phyloP scores from a whole-genome alignment of 805 yeast genomes.

The Saturnispora serradocipensis region DNA sequence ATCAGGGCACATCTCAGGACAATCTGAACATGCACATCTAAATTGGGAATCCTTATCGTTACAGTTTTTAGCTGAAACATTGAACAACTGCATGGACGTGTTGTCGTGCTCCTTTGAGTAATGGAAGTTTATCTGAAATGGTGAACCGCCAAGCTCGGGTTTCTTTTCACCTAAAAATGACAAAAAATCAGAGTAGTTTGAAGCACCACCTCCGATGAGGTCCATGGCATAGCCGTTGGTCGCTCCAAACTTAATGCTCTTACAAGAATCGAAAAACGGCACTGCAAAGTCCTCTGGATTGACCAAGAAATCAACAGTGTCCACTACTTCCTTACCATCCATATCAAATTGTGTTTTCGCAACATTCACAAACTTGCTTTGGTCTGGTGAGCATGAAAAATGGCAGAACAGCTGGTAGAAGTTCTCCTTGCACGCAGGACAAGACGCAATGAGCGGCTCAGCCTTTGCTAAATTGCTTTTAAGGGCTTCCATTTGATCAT shows the following conservation, averaged over 20 bases:
- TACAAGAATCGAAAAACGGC: conserved; percentile 72
- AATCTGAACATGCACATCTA: conserved; percentile 86
- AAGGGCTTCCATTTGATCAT: conserved; percentile 48
- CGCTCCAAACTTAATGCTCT: conserved; percentile 82
- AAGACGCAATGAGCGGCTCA: conserved; percentile 71
- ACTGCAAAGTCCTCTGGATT: conserved; percentile 58
- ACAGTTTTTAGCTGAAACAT: conserved; percentile 35
- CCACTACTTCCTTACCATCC: conserved; percentile 50
- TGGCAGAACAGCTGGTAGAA: conserved; percentile 77
- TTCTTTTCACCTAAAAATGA: conserved; percentile 92
- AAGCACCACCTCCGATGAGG: conserved; percentile 95
- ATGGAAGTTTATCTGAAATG: conserved; percentile 84
- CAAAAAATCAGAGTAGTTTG: conserved; percentile 57
- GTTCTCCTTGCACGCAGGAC: conserved; percentile 89
- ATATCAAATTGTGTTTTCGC: conserved; percentile 41
- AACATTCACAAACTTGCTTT: conserved; percentile 63
- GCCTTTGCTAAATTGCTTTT: conserved; percentile 60
- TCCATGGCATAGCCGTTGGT: conserved; percentile 97
- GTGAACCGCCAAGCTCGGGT: conserved; percentile 90
- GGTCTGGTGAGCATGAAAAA: conserved; percentile 85
- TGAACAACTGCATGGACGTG: conserved; percentile 18
- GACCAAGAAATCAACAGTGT: conserved; percentile 59
- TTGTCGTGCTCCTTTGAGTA: background rate
- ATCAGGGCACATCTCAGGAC: conserved; percentile 69
- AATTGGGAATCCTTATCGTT: conserved; percentile 46